Base-by-base conservation (phyloP, 305 asterid genomes). In the Fraxinus ornus region DNA sequence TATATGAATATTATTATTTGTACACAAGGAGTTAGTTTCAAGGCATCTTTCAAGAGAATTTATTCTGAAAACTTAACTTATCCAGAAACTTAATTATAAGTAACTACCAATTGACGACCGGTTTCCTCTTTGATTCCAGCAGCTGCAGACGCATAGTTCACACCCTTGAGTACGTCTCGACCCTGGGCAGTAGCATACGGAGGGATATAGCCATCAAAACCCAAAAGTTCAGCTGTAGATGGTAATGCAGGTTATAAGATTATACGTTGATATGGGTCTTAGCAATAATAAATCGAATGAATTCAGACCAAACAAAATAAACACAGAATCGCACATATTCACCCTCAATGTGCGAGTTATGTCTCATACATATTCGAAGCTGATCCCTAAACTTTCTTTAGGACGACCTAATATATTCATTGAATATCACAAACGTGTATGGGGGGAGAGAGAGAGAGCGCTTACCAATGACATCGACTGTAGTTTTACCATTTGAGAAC, bases 41-140 rank as follows among this genome's bases (percentile, higher is more conserved):
- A 12, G 57, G 57, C 57, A 47, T 47, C n/a, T 0, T 47, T 47
- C 57, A 47, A 44, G 4, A 44, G 17, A 44, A 44, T 12, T 44
- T 12, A 9, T 41, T 41, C 49, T 41, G 49, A 41, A 41, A 49
- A 52, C 0, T 4, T 4, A 17, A 17, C 62, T 52, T 17, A 17
- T 52, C 8, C 62, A 52, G 5, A 17, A 52, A 21, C 8, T 19
- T 2, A 21, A 21, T 19, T 21, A 21, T 1, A 7, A 60, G 70
- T 60, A n/a, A 60, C 30, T 90, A 94, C 98, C 91, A 94, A 79
- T 80, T 94, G 97, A 37, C 83, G 91, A 44, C 98, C 98, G 4
- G 98, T 94, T 91, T 94, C 98, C n/a, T 84, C 85, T 83, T 97
- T 83, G 68, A 94, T 92, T 81, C 98, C 98, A 4, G 97, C 98